A percentile compares a stretch with the other conserved stretches of the same genome.
Conservation (phyloP, 805 yeast genomes). For the Helenozyma baotianmanensis region DNA sequence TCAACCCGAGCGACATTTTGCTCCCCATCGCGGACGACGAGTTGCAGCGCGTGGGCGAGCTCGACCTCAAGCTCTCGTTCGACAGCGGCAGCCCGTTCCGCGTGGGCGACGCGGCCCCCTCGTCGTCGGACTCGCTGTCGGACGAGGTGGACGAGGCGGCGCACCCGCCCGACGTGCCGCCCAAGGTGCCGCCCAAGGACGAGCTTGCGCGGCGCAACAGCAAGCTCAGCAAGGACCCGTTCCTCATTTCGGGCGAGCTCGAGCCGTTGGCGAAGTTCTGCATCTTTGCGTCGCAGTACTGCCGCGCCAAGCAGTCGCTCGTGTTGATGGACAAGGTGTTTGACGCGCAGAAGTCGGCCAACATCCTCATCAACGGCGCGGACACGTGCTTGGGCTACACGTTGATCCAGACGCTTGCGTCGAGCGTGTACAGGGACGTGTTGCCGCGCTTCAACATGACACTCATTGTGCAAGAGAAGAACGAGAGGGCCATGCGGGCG, state of each 20-base stretch:
- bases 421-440: slow-evolving; percentile 20
- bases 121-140: neutral
- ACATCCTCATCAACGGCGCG: slow-evolving; percentile 39
- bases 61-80: slow-evolving; percentile 23
- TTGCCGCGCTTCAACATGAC: slow-evolving; percentile 26
- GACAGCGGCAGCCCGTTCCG: slow-evolving; percentile 5
- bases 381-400: slow-evolving; percentile 37
- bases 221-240: neutral
- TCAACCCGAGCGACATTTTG: slow-evolving; percentile 42
- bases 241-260: too few species aligned
- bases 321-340: slow-evolving; percentile 18
- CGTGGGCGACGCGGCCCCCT: slow-evolving; percentile 5
- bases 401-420: slow-evolving; percentile 28
- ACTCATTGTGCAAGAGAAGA: slow-evolving; percentile 25
- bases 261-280: slow-evolving; percentile 28
- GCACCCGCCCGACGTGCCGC: too few species aligned
- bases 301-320: slow-evolving; percentile 35
- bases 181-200: too few species aligned
- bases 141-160: too few species aligned
- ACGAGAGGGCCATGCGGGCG: slow-evolving; percentile 15
- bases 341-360: slow-evolving; percentile 17
- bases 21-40: slow-evolving; percentile 24
- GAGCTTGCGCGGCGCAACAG: too few species aligned
- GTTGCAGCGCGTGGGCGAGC: slow-evolving; percentile 14
- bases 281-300: slow-evolving; percentile 30